These are phyloP conservation scores for Termitomyces sp. DNA, from an alignment of 768 basidiomycete genomes.

Conservation along the genomic window DNA sequence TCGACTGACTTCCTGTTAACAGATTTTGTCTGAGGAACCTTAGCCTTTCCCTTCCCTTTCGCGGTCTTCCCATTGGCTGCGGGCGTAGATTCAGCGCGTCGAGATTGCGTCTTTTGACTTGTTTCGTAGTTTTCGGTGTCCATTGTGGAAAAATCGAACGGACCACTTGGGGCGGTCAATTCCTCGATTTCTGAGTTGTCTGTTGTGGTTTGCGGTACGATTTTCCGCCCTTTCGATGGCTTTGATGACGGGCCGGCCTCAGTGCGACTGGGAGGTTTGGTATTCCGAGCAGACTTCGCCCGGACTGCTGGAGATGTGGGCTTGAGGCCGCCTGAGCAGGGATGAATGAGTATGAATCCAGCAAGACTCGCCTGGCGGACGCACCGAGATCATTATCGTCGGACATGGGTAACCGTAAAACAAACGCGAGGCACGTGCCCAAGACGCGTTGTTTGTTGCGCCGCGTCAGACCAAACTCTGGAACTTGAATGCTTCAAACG, in stretches of 20 bases:
- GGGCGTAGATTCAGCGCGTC: neutral
- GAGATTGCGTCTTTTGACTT: constrained; percentile 3
- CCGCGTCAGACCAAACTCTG: no score
- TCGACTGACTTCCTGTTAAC: constrained; percentile 7
- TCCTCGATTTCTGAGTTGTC: constrained; percentile 17
- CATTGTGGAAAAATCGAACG: constrained; percentile 6
- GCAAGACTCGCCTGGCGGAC: neutral
- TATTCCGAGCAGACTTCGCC: constrained; percentile 3
- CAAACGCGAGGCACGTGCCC: constrained; percentile 16
- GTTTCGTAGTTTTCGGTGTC: constrained; percentile 1
- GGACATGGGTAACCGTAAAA: constrained; percentile 14
- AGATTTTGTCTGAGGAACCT: constrained; percentile 19
- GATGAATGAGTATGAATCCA: neutral
- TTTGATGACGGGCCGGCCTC: constrained; percentile 17
- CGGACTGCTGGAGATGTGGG: constrained; percentile 7
- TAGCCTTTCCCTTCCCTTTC: constrained; percentile 30
- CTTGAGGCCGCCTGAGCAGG: constrained; percentile 12
- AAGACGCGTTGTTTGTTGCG: constrained; percentile 7
- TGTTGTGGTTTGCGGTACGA: constrained; percentile 1
- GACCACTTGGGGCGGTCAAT: neutral
- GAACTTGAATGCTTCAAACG: no score
- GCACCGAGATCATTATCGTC: constrained; percentile 16
- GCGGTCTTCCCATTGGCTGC: constrained; percentile 21
- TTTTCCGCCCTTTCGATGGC: constrained; percentile 10
- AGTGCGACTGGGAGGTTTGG: constrained; percentile 8